Evolutionary conservation across 1,284 basidiomycete species (phyloP), one percentile per base, ranked within the genome.

Genomic region (Fomitopsis palustris): DNA sequence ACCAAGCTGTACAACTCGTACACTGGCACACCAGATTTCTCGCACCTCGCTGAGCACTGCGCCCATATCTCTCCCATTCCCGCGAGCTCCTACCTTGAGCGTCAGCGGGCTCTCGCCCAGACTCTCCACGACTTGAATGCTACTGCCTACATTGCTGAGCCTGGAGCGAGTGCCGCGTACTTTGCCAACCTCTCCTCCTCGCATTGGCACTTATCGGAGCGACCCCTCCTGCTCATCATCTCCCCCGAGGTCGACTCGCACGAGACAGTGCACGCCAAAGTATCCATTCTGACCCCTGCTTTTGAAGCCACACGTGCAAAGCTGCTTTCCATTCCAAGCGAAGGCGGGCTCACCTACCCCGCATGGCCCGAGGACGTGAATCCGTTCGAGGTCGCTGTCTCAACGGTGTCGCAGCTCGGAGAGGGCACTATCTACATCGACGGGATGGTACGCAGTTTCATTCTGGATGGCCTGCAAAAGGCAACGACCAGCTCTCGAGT

Each of bases 221-320:
- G 92, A 1, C 91, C 92, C 0, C 79, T 95, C 29, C 74, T 95
- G 5, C 74, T 94, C 37, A 78, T 90, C 53, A 68, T 95, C 53
- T 78, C 80, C 8, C 81, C 88, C 3, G 61, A 67, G 12, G 57
- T 70, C 10, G 59, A 66, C 27, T 60, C 64, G 17, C 64, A 70
- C 19, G 72, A 65, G 35, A 65, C 70, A 3, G 65, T 82, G 12
- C 63, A 66, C 39, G 75, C 80, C 38, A 74, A 78, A 29, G 67
- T 93, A 38, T 79, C 80, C 0, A 70, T 95, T 41, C 74, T 95
- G 53, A 90, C 91, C 0, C 92, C 93, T 0, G 76, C 79, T 53
- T 95, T 95, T 62, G 93, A 95, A 72, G 79, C 81, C 12, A 81
- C 84, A 0, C 82, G 93, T 42, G 91, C 92, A 0, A 83, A 78